Evolutionary conservation across 192 early-diverging fungal genomes (phyloP).

Genomic region (Coemansia sp.): DNA sequence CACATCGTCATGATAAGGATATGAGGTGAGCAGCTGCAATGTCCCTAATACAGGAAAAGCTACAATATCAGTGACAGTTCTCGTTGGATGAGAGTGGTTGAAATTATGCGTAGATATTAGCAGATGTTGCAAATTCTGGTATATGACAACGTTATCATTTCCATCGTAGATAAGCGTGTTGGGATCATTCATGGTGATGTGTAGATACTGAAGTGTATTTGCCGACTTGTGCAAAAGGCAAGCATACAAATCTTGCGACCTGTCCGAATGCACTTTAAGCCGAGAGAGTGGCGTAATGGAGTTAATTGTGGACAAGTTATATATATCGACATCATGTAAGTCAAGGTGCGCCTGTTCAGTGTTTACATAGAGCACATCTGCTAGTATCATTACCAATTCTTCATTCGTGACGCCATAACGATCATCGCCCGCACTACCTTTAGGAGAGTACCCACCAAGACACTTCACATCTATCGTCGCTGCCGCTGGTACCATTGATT

Average conservation of each 20-base stretch:
- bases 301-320: neutral
- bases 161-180: neutral
- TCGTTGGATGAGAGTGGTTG: neutral
- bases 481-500: neutral
- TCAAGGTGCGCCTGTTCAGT: neutral
- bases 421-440: too few species aligned
- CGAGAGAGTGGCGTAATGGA: neutral
- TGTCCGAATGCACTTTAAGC: neutral
- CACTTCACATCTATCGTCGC: too few species aligned
- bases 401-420: neutral
- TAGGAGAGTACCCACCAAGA: neutral
- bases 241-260: neutral
- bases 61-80: neutral
- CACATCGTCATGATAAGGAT: constrained; percentile 2
- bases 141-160: neutral
- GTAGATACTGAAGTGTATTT: neutral
- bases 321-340: neutral
- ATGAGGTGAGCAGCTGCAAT: neutral
- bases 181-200: neutral
- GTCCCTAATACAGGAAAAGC: neutral
- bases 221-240: neutral
- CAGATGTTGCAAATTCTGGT: neutral
- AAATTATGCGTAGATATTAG: neutral
- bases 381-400: neutral
- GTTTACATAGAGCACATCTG: neutral